Conservation (phyloP, 805 yeast genomes). For the Saccharomycopsis fermentans region DNA sequence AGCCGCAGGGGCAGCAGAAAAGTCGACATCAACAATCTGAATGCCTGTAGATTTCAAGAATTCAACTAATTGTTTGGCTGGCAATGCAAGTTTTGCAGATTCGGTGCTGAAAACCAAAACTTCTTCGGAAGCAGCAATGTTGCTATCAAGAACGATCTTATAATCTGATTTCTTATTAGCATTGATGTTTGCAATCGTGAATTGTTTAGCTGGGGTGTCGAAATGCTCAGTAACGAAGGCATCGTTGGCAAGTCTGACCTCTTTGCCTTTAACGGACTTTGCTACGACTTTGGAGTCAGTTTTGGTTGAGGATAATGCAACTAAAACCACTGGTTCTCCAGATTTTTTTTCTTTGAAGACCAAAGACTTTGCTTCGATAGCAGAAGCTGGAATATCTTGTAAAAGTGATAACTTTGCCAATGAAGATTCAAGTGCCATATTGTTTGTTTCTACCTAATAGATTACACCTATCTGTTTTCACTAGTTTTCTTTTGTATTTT, state of each 20-base stretch:
- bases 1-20: conserved; percentile 30
- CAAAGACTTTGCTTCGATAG: conserved; percentile 56
- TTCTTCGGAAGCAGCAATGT: conserved; percentile 31
- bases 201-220: conserved; percentile 46
- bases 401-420: conserved; percentile 58
- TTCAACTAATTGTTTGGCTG: conserved; percentile 37
- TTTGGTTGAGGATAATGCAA: conserved; percentile 60
- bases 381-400: conserved; percentile 40
- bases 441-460: conserved; percentile 18
- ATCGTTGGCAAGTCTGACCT: conserved; percentile 80
- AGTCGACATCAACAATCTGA: conserved; percentile 46
- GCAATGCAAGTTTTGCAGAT: conserved; percentile 39
- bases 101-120: conserved; percentile 39
- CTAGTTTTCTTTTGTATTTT: neutral
- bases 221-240: conserved; percentile 64
- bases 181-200: conserved; percentile 42
- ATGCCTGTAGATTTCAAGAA: conserved; percentile 43
- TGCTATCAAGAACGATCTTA: conserved; percentile 49
- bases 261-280: conserved; percentile 59
- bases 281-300: conserved; percentile 65
- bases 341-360: conserved; percentile 91
- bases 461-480: neutral
- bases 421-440: conserved; percentile 46
- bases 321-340: conserved; percentile 70
- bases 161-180: conserved; percentile 44